phyloP scores from a whole-genome alignment of 2,329 filamentous ascomycete genomes.

The Phialophora expanda region DNA sequence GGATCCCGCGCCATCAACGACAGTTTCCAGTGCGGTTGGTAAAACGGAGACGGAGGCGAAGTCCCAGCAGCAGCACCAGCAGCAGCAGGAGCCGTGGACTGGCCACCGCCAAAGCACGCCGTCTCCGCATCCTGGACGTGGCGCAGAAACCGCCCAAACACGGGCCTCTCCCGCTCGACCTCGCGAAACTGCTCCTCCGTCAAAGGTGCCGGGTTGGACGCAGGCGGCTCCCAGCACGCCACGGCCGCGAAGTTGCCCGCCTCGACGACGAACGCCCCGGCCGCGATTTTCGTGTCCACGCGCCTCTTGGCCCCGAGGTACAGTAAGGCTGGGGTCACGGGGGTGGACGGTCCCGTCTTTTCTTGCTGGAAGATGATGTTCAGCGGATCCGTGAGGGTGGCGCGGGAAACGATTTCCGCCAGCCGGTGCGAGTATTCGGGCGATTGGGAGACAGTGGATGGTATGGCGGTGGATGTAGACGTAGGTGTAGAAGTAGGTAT shows the following conservation, averaged over 20 bases:
- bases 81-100: no score
- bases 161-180: slow-evolving; percentile 19
- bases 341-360: slow-evolving; percentile 18
- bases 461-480: not conserved
- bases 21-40: slow-evolving; percentile 25
- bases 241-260: slow-evolving; percentile 32
- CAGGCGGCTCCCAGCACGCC: slow-evolving; percentile 35
- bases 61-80: no score
- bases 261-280: slow-evolving; percentile 27
- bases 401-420: slow-evolving; percentile 29
- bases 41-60: no score
- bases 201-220: slow-evolving; percentile 8
- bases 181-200: slow-evolving; percentile 18
- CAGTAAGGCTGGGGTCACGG: slow-evolving; percentile 19
- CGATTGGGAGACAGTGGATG: slow-evolving; percentile 22
- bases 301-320: slow-evolving; percentile 21
- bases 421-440: slow-evolving; percentile 30
- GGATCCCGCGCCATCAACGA: slow-evolving; percentile 35
- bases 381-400: slow-evolving; percentile 24
- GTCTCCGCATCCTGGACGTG: slow-evolving; percentile 16
- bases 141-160: slow-evolving; percentile 27
- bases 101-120: slow-evolving; percentile 11
- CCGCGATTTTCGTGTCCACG: slow-evolving; percentile 27
- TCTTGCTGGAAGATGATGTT: slow-evolving; percentile 34
- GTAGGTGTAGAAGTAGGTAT: no score